Conservation (phyloP, 345 rosid species). For the Populus tremula region DNA sequence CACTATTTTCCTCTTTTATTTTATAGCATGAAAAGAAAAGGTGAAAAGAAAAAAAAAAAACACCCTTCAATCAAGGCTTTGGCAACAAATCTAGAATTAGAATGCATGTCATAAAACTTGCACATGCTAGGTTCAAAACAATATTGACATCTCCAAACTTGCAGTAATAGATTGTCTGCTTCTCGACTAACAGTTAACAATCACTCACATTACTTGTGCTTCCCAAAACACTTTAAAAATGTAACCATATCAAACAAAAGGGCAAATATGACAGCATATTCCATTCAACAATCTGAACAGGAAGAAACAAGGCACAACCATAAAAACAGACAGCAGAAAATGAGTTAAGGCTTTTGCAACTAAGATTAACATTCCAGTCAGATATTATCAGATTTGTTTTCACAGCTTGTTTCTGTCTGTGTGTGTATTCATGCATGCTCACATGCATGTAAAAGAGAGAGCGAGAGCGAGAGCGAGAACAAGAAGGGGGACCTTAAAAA, state of each 20-base stretch:
- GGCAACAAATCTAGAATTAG: not conserved
- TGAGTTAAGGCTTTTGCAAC: not conserved
- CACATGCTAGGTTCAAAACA: not conserved
- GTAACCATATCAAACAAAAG: not conserved
- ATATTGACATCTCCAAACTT: not conserved
- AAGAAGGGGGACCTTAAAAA: constrained; percentile 29
- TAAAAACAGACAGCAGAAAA: constrained; percentile 1
- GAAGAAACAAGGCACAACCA: not conserved
- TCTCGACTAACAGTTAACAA: not conserved
- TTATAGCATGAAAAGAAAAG: not conserved
- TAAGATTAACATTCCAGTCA: not conserved
- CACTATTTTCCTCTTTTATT: not conserved
- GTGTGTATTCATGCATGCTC: not conserved
- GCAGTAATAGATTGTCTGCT: not conserved
- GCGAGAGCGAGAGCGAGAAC: not conserved
- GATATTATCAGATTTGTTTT: not conserved
- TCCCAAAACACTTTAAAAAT: not conserved
- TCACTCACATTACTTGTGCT: not conserved
- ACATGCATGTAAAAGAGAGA: not conserved
- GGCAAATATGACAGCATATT: not conserved
- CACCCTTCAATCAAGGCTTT: not conserved
- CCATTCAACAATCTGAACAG: not conserved
- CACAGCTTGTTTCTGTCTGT: not conserved
- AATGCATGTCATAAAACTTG: not conserved
- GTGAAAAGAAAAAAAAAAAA: not conserved